Evolutionary conservation across 2,329 filamentous ascomycete species (phyloP).

Genomic region (Sporothrix protearum): DNA sequence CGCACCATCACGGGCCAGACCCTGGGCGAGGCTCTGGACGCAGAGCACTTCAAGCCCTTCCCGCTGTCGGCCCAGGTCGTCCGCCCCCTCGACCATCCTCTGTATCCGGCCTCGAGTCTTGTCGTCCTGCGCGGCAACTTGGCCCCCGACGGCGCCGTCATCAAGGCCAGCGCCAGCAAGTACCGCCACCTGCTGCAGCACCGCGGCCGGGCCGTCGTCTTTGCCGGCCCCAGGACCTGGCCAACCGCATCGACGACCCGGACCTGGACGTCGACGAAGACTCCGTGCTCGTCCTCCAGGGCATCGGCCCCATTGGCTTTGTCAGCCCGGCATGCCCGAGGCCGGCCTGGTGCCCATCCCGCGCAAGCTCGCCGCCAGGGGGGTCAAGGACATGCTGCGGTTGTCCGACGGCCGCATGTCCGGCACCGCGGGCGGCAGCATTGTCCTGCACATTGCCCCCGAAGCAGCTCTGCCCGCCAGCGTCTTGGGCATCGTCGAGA

Average conservation of each 20-base stretch:
- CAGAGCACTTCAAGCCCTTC: slow-evolving; percentile 58
- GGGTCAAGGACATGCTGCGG: slow-evolving; percentile 74
- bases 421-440: slow-evolving; percentile 83
- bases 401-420: slow-evolving; percentile 85
- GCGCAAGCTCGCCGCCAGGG: slow-evolving; percentile 71
- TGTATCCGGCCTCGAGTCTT: slow-evolving; percentile 74
- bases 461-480: slow-evolving; percentile 75
- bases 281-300: slow-evolving; percentile 74
- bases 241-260: slow-evolving; percentile 55
- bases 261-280: slow-evolving; percentile 58
- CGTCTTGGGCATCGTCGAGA: slow-evolving; percentile 69
- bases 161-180: slow-evolving; percentile 85
- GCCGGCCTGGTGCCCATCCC: slow-evolving; percentile 63
- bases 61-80: slow-evolving; percentile 46
- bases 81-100: slow-evolving; percentile 58
- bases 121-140: slow-evolving; percentile 82
- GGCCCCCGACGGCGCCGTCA: slow-evolving; percentile 76
- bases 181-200: slow-evolving; percentile 57
- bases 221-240: slow-evolving; percentile 72
- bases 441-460: slow-evolving; percentile 81
- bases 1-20: slow-evolving; percentile 82
- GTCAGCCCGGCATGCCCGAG: slow-evolving; percentile 87
- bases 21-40: slow-evolving; percentile 71
- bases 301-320: slow-evolving; percentile 64
- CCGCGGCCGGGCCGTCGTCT: slow-evolving; percentile 55